Percentiles rank a stretch among this genome's conserved stretches.
Conservation (phyloP, 1,139 yeast species). For the Nematodospora anomalae region DNA sequence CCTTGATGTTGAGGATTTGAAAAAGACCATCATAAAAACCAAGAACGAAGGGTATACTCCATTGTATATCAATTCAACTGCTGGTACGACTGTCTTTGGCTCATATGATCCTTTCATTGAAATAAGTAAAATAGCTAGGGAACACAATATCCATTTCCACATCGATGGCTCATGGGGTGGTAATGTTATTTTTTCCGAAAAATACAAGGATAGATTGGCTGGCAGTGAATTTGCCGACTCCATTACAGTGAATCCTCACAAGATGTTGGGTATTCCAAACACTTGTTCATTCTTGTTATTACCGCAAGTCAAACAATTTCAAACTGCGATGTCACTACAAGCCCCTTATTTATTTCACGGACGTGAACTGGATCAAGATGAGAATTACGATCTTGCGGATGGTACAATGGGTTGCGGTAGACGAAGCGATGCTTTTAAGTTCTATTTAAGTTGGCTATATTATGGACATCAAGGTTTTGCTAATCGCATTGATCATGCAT, state of each 20-base stretch:
- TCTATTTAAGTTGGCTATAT: slow-evolving; percentile 80
- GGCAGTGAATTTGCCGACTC: slow-evolving; percentile 74
- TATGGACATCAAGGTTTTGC: slow-evolving; percentile 64
- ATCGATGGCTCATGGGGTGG: slow-evolving; percentile 95
- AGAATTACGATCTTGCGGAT: slow-evolving; percentile 78
- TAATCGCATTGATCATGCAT: slow-evolving; percentile 71
- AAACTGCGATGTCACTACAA: slow-evolving; percentile 68
- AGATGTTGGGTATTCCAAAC: slow-evolving; percentile 87
- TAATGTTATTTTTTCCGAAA: slow-evolving; percentile 65
- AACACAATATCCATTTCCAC: slow-evolving; percentile 68
- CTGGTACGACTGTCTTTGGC: slow-evolving; percentile 89
- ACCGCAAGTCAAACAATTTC: slow-evolving; percentile 67
- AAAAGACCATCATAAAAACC: slow-evolving; percentile 44
- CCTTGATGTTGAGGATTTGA: slow-evolving; percentile 53
- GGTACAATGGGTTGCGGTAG: slow-evolving; percentile 95
- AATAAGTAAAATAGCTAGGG: slow-evolving; percentile 55
- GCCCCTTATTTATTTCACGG: slow-evolving; percentile 86
- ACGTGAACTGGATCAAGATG: slow-evolving; percentile 48
- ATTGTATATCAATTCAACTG: slow-evolving; percentile 76
- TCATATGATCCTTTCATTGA: slow-evolving; percentile 70
- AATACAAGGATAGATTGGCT: slow-evolving; percentile 45
- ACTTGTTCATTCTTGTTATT: slow-evolving; percentile 79
- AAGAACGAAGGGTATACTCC: slow-evolving; percentile 62
- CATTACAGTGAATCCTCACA: slow-evolving; percentile 85
- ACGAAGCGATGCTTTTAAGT: slow-evolving; percentile 77